Conservation (phyloP, 2,329 filamentous ascomycete species). For the Biscogniauxia marginata region DNA sequence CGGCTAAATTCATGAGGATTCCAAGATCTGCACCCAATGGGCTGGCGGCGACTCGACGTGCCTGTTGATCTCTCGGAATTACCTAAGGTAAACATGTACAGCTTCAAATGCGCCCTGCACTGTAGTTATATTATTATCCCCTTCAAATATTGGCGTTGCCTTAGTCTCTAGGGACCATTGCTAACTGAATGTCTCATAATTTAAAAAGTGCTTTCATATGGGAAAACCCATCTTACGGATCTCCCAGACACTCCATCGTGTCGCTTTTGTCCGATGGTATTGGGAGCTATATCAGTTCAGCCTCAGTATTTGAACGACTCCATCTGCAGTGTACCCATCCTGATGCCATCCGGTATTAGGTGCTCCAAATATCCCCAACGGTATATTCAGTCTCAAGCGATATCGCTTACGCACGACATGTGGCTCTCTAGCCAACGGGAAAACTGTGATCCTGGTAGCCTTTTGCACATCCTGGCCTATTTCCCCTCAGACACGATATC, state of each 20-base stretch:
- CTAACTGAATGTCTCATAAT: no score
- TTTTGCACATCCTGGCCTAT: not conserved
- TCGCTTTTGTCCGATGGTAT: no score
- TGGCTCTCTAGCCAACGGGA: not conserved
- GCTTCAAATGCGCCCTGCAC: no score
- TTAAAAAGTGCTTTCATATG: no score
- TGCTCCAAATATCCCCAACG: not conserved
- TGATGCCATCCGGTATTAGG: not conserved
- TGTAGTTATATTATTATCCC: slow-evolving; percentile 2
- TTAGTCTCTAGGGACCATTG: no score
- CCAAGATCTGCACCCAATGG: not conserved
- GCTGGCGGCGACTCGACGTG: no score
- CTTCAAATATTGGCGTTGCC: slow-evolving; percentile 3
- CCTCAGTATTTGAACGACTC: not conserved
- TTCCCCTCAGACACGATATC: not conserved
- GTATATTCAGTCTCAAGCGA: not conserved
- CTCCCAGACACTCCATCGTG: no score
- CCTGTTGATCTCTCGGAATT: not conserved
- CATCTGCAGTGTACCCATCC: not conserved
- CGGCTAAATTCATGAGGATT: not conserved
- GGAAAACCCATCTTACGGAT: no score
- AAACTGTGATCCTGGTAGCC: not conserved
- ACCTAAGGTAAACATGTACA: not conserved
- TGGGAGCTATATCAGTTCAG: not conserved
- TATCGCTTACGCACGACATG: not conserved